phyloP scores from a whole-genome alignment of 768 basidiomycete genomes.

The Suillus tomentosus region DNA sequence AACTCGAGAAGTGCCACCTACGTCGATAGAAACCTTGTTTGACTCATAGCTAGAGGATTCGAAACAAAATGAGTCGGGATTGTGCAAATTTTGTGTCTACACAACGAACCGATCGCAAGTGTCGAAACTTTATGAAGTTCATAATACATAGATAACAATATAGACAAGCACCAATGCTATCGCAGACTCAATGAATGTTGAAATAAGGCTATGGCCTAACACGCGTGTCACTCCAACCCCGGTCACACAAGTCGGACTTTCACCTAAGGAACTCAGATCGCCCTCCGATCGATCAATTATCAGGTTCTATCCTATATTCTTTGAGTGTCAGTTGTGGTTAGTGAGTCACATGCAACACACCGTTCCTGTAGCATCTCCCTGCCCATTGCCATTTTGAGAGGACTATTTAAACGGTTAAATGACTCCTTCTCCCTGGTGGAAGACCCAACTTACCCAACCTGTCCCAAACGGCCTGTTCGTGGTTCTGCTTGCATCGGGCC shows the following conservation, averaged over 20 bases:
- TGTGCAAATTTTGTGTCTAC: not conserved
- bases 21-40: too few relatives aligned
- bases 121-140: not conserved
- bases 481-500: not conserved
- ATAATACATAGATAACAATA: not conserved
- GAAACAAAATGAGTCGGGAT: not conserved
- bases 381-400: not conserved
- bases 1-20: too few relatives aligned
- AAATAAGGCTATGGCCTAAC: not conserved
- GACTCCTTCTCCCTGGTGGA: not conserved
- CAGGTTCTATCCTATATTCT: not conserved
- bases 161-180: not conserved
- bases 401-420: not conserved
- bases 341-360: not conserved
- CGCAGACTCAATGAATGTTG: not conserved
- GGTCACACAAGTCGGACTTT: not conserved
- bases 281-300: not conserved
- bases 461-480: not conserved
- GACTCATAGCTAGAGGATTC: too few relatives aligned
- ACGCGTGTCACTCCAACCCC: not conserved
- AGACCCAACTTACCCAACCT: not conserved
- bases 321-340: not conserved
- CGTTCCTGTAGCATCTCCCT: not conserved
- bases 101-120: not conserved
- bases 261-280: not conserved